These are phyloP conservation scores for Chrysoporthe deuterocubensis DNA, from an alignment of 2,329 filamentous ascomycete genomes.

Conservation along the genomic window DNA sequence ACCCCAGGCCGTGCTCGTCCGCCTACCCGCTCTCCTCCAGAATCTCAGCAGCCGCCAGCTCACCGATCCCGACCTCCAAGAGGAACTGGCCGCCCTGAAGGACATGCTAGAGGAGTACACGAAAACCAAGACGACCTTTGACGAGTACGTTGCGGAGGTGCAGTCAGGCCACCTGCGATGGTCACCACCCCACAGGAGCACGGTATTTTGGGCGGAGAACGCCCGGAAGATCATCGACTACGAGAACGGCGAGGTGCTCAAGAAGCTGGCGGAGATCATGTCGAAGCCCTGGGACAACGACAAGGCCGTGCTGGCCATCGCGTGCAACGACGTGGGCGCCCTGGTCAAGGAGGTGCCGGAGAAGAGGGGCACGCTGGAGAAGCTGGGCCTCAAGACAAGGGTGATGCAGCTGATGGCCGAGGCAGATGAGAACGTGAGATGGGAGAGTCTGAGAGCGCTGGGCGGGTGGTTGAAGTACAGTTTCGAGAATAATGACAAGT, in stretches of 20 bases:
- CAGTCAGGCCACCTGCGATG: slow-evolving; percentile 86
- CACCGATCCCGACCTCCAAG: slow-evolving; percentile 66
- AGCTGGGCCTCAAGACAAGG: slow-evolving; percentile 79
- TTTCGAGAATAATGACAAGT: slow-evolving; percentile 50
- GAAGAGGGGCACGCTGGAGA: slow-evolving; percentile 78
- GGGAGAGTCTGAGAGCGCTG: slow-evolving; percentile 88
- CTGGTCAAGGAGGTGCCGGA: slow-evolving; percentile 90
- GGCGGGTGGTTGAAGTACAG: slow-evolving; percentile 68
- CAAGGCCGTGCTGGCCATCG: slow-evolving; percentile 88
- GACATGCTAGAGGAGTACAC: slow-evolving; percentile 70
- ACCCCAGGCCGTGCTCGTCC: slow-evolving; percentile 83
- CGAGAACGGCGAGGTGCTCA: slow-evolving; percentile 77
- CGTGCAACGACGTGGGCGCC: slow-evolving; percentile 88
- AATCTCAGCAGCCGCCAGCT: slow-evolving; percentile 66
- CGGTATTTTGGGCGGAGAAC: slow-evolving; percentile 90
- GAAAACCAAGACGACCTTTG: slow-evolving; percentile 76
- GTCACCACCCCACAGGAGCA: slow-evolving; percentile 88
- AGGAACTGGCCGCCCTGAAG: slow-evolving; percentile 64
- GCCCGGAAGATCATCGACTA: slow-evolving; percentile 84
- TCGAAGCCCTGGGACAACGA: slow-evolving; percentile 74
- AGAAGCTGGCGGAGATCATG: slow-evolving; percentile 85
- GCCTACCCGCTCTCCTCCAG: slow-evolving; percentile 71
- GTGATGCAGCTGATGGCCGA: slow-evolving; percentile 96
- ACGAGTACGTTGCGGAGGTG: slow-evolving; percentile 88
- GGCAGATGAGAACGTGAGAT: slow-evolving; percentile 83